A percentile compares a stretch with the other conserved stretches of the same genome.
Conservation (phyloP, 2,329 filamentous ascomycete genomes). For the Colletotrichum sansevieriae region DNA sequence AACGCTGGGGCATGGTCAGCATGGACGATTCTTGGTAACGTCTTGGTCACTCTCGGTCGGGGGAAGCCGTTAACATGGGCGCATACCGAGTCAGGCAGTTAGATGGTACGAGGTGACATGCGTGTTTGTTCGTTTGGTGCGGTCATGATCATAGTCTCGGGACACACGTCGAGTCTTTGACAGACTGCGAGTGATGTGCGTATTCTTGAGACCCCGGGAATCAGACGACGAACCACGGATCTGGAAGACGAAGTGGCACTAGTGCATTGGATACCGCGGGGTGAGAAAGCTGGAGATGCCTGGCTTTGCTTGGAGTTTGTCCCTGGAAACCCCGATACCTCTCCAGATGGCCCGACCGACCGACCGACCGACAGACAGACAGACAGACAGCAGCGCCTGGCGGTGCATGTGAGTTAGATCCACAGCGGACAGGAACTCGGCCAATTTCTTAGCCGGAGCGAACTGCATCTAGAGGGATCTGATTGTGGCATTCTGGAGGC, state of each 20-base stretch:
- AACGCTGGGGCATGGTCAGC: not conserved
- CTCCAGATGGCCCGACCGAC: conserved; percentile 10
- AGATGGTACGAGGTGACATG: conserved; percentile 24
- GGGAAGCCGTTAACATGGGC: conserved; percentile 16
- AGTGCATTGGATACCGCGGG: conserved; percentile 24
- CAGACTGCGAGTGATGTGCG: not conserved
- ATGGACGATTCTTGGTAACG: not conserved
- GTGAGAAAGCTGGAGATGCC: conserved; percentile 22
- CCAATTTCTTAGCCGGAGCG: conserved; percentile 38
- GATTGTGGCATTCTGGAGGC: conserved; percentile 4
- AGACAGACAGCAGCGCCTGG: conserved; percentile 10
- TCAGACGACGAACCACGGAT: conserved; percentile 33
- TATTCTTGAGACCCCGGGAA: conserved; percentile 15
- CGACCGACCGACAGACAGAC: not conserved
- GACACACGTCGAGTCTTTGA: not conserved
- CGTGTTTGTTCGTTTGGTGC: not conserved
- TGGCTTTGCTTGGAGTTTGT: conserved; percentile 13
- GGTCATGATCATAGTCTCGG: too few species aligned
- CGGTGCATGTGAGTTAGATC: conserved; percentile 29
- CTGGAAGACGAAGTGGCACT: not conserved
- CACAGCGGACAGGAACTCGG: conserved; percentile 41
- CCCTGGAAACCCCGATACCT: conserved; percentile 30
- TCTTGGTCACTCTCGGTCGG: conserved; percentile 6
- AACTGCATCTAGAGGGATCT: conserved; percentile 33
- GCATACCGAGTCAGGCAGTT: conserved; percentile 21